A percentile compares a stretch with the other conserved stretches of the same genome.
These are phyloP conservation scores for Lagerstroemia speciosa DNA, from an alignment of 345 rosid species.

Conservation along the genomic window DNA sequence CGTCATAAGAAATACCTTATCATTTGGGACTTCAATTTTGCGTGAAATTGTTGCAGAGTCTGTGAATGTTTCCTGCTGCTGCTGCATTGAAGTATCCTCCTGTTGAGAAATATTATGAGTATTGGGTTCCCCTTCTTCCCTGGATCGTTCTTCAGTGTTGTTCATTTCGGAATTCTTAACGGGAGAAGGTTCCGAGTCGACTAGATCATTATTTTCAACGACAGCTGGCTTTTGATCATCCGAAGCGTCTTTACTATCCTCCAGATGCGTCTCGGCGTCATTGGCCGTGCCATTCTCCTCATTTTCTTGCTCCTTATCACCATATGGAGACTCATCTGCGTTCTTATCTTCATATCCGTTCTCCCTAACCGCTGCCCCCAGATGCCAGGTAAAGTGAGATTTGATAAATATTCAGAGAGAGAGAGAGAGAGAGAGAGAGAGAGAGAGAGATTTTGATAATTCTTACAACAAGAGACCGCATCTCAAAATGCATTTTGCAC, in stretches of 20 bases:
- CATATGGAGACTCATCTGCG: constrained; percentile 15
- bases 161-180: constrained; percentile 19
- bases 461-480: background rate
- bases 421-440: too few relatives aligned
- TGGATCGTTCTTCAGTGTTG: constrained; percentile 16
- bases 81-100: constrained; percentile 11
- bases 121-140: constrained; percentile 20
- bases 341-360: constrained; percentile 34
- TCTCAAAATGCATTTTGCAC: too few relatives aligned
- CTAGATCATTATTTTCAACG: constrained; percentile 13
- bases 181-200: constrained; percentile 16
- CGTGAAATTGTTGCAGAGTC: constrained; percentile 37
- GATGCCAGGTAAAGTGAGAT: too few relatives aligned
- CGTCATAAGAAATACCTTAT: constrained; percentile 39
- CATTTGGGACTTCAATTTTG: constrained; percentile 72
- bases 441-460: background rate
- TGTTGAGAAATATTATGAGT: constrained; percentile 11
- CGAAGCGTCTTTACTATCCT: constrained; percentile 12
- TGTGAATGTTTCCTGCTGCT: constrained; percentile 18
- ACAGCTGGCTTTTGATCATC: constrained; percentile 13
- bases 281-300: constrained; percentile 20
- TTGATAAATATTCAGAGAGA: background rate
- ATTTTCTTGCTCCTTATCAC: constrained; percentile 10
- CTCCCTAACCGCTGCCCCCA: constrained; percentile 21
- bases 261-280: constrained; percentile 15